Conservation (phyloP, 495 filamentous ascomycete species). For the Xylaria bambusicola region DNA sequence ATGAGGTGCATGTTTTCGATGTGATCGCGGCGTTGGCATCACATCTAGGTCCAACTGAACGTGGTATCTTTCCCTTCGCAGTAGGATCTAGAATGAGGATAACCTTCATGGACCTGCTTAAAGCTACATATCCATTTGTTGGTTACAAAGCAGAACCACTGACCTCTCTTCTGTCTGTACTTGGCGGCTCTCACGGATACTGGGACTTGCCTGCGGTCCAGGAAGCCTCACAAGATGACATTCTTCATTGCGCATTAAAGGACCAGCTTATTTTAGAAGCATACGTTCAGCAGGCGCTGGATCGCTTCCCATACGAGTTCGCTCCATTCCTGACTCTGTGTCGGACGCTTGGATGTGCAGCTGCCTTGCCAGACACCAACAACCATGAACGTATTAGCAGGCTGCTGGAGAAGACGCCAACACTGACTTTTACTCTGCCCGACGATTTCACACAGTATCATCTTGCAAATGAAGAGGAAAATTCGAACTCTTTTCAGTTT, state of each 20-base stretch:
- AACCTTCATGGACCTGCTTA: constrained; percentile 66
- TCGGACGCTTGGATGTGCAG: constrained; percentile 37
- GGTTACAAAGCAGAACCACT: constrained; percentile 70
- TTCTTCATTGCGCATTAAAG: constrained; percentile 51
- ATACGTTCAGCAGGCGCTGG: constrained; percentile 63
- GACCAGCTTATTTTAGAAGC: constrained; percentile 56
- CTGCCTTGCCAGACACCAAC: constrained; percentile 47
- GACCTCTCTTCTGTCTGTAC: constrained; percentile 58
- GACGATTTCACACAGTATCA: constrained; percentile 67
- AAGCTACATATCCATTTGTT: constrained; percentile 54
- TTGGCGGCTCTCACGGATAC: constrained; percentile 57
- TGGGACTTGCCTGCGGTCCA: constrained; percentile 50
- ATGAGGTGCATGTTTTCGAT: constrained; percentile 61
- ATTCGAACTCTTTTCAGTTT: constrained; percentile 66
- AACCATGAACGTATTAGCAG: constrained; percentile 52
- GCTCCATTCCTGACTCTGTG: constrained; percentile 67
- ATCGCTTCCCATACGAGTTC: constrained; percentile 84
- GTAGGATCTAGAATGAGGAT: constrained; percentile 57
- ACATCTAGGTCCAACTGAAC: constrained; percentile 45
- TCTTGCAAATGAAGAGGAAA: constrained; percentile 79
- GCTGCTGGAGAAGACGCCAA: constrained; percentile 63
- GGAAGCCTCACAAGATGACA: constrained; percentile 47
- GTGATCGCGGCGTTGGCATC: constrained; percentile 60
- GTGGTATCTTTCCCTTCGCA: constrained; percentile 47
- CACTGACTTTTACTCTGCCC: constrained; percentile 73